Base-by-base conservation (phyloP, 1,139 yeast species). In the Spathaspora sp. region DNA sequence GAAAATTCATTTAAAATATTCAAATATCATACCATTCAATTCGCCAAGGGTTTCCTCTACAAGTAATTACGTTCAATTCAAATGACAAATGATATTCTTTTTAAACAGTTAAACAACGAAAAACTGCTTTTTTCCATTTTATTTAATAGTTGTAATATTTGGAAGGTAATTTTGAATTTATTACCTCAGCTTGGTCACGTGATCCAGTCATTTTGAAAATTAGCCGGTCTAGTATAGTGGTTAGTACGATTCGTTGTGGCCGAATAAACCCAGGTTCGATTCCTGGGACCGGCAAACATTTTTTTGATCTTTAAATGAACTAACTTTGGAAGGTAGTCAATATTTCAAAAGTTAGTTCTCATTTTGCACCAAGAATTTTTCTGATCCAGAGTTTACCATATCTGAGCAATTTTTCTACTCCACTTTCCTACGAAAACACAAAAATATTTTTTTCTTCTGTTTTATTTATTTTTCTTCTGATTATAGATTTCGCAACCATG, bases 221-320 rank as follows among this genome's bases (percentile, higher is more conserved):
- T 11, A 37, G 52, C 52, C 50, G 47, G 45, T 40, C 45, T 49
- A 45, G 52, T 49, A 47, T 49, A 49, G 47, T 49, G 52, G 50
- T 46, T 17, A 49, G 48, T 47, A 49, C 47, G 39, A 45, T 26
- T 45, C 52, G 52, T 49, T 49, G 52, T 49, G 52, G 52, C 52
- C 52, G 52, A 45, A 26, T 45, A 45, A 43, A 49, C 47, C 49
- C 48, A 49, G 45, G 52, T 49, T 49, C 51, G 52, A 49, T 47
- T 49, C 52, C 46, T 49, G 52, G 49, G 45, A 43, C 43, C 47
- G 50, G 52, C 52, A 49, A 4, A 11, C 13, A 4, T 11, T 47
- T 45, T 47, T 38, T 23, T 34, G 10, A 7, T 29, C 26, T 17
- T 15, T 38, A 7, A 15, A 6, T 7, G 10, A 4, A 3, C 17